phyloP scores from a whole-genome alignment of 208 protist species.

The Leishmania martiniquensis region DNA sequence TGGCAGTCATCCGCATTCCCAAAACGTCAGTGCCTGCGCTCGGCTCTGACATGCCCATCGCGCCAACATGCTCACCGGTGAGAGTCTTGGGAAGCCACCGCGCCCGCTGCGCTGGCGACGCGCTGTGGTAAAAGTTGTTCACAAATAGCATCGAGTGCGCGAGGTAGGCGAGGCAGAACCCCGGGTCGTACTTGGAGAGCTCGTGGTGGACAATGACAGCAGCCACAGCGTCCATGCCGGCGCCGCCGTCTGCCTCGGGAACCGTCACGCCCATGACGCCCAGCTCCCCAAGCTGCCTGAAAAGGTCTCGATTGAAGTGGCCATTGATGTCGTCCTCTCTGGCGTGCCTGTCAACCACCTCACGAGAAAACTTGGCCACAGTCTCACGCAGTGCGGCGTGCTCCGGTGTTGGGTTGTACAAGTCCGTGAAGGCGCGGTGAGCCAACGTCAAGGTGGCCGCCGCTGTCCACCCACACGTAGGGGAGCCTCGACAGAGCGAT shows the following conservation, averaged over 20 bases:
- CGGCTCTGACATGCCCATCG: constrained; percentile 97
- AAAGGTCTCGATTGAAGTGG: constrained; percentile 86
- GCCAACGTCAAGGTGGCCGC: neutral
- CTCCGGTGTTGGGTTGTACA: constrained; percentile 73
- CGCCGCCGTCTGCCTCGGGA: constrained; percentile 89
- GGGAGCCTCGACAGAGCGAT: neutral
- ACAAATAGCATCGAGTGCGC: constrained; percentile 84
- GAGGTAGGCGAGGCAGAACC: constrained; percentile 84
- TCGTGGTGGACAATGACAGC: constrained; percentile 82
- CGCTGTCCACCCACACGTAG: neutral
- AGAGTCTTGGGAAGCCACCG: constrained; percentile 93
- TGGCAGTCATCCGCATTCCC: constrained; percentile 93
- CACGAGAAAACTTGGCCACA: constrained; percentile 54
- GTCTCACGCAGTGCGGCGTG: constrained; percentile 69
- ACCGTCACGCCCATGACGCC: constrained; percentile 96
- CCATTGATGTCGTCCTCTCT: constrained; percentile 59
- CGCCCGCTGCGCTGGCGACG: constrained; percentile 90
- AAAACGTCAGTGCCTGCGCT: constrained; percentile 95
- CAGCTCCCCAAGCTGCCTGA: constrained; percentile 93
- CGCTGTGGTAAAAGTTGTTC: constrained; percentile 84
- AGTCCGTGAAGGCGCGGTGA: constrained; percentile 24
- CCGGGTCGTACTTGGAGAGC: constrained; percentile 78
- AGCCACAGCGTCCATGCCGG: constrained; percentile 84
- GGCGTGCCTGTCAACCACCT: constrained; percentile 65
- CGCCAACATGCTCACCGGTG: constrained; percentile 95